Evolutionary conservation across 192 early-diverging fungal genomes (phyloP).

Genomic region (Allomyces macrogynus): DNA sequence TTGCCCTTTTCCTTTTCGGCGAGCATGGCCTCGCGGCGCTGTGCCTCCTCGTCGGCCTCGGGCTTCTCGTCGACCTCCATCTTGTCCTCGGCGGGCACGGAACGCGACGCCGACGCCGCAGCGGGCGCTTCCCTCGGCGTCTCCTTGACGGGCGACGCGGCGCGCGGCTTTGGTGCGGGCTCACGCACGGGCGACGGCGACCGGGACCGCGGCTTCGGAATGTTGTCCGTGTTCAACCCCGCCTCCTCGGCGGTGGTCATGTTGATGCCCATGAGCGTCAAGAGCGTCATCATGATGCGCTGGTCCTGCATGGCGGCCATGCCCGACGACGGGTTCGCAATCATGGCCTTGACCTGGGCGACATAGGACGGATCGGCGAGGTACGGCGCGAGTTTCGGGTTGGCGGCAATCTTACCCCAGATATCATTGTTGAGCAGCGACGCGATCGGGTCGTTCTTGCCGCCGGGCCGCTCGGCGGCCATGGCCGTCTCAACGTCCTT

Average conservation of each 20-base stretch:
- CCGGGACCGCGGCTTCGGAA: not conserved
- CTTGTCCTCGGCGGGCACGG: slow-evolving; percentile 9
- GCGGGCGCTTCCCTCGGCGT: not conserved
- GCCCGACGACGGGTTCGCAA: slow-evolving; percentile 47
- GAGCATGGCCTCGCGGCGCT: slow-evolving; percentile 26
- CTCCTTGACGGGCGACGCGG: slow-evolving; percentile 19
- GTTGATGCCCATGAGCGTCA: slow-evolving; percentile 54
- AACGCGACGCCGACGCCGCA: not conserved
- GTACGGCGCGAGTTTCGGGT: slow-evolving; percentile 53
- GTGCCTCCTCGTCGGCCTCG: slow-evolving; percentile 37
- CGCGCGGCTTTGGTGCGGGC: slow-evolving; percentile 6
- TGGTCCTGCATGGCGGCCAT: slow-evolving; percentile 57
- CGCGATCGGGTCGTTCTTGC: not conserved
- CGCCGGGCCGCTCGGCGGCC: slow-evolving; percentile 10
- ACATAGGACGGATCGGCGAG: slow-evolving; percentile 61
- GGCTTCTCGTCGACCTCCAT: slow-evolving; percentile 14
- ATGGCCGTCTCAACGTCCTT: slow-evolving; percentile 48
- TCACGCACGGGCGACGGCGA: slow-evolving; percentile 5
- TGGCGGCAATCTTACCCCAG: slow-evolving; percentile 53
- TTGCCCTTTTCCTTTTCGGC: slow-evolving; percentile 76
- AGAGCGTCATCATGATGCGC: slow-evolving; percentile 55
- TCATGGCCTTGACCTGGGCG: slow-evolving; percentile 48
- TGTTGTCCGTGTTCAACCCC: too few relatives aligned
- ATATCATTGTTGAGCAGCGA: slow-evolving; percentile 20
- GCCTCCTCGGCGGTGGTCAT: slow-evolving; percentile 14